phyloP scores from a whole-genome alignment of 73 alveolate genomes.

The Tetrahymena borealis region DNA sequence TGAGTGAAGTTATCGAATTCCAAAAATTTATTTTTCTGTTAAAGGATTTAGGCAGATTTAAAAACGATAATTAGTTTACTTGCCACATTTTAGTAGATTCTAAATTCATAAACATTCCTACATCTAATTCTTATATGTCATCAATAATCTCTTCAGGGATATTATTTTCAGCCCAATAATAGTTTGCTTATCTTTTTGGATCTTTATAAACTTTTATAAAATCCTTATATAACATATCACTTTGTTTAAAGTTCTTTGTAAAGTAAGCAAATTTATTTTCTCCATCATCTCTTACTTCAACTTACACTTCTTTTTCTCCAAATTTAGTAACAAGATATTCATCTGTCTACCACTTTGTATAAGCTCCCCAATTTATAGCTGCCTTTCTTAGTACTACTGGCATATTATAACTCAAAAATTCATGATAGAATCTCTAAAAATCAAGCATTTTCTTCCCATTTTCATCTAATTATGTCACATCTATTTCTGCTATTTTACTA shows the following conservation, averaged over 20 bases:
- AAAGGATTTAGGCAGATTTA: neutral
- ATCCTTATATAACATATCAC: conserved; percentile 31
- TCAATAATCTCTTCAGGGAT: conserved; percentile 9
- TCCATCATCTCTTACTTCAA: conserved; percentile 27
- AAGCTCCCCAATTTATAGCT: conserved; percentile 46
- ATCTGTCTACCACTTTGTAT: conserved; percentile 28
- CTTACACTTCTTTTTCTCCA: conserved; percentile 40
- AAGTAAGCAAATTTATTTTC: conserved; percentile 53
- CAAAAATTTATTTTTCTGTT: neutral
- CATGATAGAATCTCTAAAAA: neutral
- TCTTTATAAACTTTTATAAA: conserved; percentile 10
- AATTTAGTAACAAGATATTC: conserved; percentile 21
- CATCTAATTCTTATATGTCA: neutral
- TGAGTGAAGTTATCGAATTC: neutral
- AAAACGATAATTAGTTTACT: neutral
- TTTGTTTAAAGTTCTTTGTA: conserved; percentile 25
- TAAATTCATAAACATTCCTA: neutral
- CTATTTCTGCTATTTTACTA: neutral
- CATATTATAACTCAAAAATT: neutral
- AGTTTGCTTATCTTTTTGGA: conserved; percentile 10
- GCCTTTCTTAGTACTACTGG: conserved; percentile 22
- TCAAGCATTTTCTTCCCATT: neutral
- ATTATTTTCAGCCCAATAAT: conserved; percentile 17
- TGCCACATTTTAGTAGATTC: neutral
- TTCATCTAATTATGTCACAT: neutral